Percentiles rank a stretch among this genome's conserved stretches.
Evolutionary conservation across 306 rosid genomes (phyloP).

Genomic region (Dalbergia oliveri): DNA sequence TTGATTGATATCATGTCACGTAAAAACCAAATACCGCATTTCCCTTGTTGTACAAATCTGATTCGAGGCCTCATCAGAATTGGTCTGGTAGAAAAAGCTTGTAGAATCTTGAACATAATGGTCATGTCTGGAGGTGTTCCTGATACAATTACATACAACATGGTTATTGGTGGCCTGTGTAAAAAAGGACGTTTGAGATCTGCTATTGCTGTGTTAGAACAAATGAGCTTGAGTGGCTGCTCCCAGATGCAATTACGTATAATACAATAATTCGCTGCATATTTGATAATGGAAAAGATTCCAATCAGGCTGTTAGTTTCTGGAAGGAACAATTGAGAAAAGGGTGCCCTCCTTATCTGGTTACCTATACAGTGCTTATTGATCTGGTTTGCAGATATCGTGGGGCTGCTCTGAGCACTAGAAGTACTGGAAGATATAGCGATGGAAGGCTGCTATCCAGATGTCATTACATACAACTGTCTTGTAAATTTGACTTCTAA

Average conservation of each 20-base stretch:
- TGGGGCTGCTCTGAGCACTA: constrained; percentile 68
- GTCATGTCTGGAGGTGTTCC: constrained; percentile 89
- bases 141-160: constrained; percentile 81
- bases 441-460: constrained; percentile 86
- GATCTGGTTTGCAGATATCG: constrained; percentile 77
- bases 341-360: constrained; percentile 88
- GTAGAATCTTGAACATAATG: constrained; percentile 63
- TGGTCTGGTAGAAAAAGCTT: constrained; percentile 62
- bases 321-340: constrained; percentile 85
- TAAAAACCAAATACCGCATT: constrained; percentile 75
- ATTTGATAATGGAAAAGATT: constrained; percentile 60
- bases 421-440: constrained; percentile 87
- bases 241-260: constrained; percentile 84
- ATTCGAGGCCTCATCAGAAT: constrained; percentile 72
- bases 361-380: constrained; percentile 78
- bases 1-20: constrained; percentile 82
- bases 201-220: constrained; percentile 72
- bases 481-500: constrained; percentile 73
- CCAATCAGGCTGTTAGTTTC: constrained; percentile 70
- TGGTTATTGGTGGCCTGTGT: constrained; percentile 75
- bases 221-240: constrained; percentile 90
- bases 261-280: constrained; percentile 75
- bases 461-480: constrained; percentile 78
- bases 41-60: constrained; percentile 72
- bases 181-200: constrained; percentile 63